Percentiles rank a stretch among this genome's conserved stretches.
phyloP scores from a whole-genome alignment of 2,329 filamentous ascomycete species.

The Neurospora crassa region DNA sequence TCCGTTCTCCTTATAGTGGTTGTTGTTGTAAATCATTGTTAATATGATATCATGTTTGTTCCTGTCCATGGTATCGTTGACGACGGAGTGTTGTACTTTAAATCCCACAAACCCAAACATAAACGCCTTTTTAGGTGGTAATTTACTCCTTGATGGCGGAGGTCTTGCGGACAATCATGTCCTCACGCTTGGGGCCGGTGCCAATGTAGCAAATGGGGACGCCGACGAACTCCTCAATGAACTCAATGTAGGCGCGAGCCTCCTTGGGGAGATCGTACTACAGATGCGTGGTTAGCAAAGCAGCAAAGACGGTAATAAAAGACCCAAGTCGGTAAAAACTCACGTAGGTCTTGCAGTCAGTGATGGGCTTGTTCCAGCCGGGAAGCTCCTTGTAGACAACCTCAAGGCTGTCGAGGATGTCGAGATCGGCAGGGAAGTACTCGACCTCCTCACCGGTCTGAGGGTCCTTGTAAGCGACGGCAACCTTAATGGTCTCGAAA shows the following conservation, averaged over 20 bases:
- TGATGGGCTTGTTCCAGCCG: conserved; percentile 60
- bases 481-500: conserved; percentile 66
- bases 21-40: background rate
- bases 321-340: background rate
- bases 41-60: background rate
- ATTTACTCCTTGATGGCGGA: background rate
- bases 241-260: conserved; percentile 55
- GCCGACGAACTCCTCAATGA: conserved; percentile 56
- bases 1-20: background rate
- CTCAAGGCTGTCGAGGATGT: conserved; percentile 46
- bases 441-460: conserved; percentile 38
- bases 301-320: background rate
- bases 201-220: conserved; percentile 28
- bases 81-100: background rate
- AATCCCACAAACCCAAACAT: background rate
- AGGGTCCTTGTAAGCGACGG: conserved; percentile 55
- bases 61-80: background rate
- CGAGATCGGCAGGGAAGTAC: conserved; percentile 56
- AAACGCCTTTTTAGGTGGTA: background rate
- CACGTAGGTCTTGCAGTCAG: conserved; percentile 45
- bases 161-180: background rate
- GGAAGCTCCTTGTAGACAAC: conserved; percentile 59
- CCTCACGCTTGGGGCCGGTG: conserved; percentile 14
- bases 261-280: conserved; percentile 49
- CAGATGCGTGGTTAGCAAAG: conserved; percentile 3